Base-by-base conservation (phyloP, 208 protist genomes). In the Wallacemonas sp. region DNA sequence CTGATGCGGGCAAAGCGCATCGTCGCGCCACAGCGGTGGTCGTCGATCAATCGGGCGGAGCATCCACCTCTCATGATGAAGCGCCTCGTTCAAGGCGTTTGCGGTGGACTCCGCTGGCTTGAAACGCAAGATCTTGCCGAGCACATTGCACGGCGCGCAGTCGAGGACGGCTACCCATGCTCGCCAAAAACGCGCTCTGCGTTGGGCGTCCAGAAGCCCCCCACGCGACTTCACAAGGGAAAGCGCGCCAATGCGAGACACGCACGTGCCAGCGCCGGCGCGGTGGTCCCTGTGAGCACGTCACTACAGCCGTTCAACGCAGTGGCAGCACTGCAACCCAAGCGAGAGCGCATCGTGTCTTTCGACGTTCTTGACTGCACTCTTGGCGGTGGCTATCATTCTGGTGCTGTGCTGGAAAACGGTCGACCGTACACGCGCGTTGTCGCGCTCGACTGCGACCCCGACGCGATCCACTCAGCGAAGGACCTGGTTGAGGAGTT, bases 361-460 rank as follows among this genome's bases (percentile, higher is more conserved):
- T 96, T 92, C 57, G 87, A 96, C 49, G 88, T 96, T 0, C 72
- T 96, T 20, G 91, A 96, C 63, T 96, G 91, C 72, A 94, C 91
- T 0, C 84, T 96, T 7, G 91, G 91, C 38, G 75, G 80, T 14
- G 91, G 91, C 3, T 90, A 87, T 61, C 91, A 96, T 54, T 59
- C 86, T n/a, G 85, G 87, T 1, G 87, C 87, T 8, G 69, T 94
- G 12, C 80, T 96, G 5, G 80, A 93, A 36, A 91, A 94, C 54
- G 91, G 91, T 3, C 49, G 55, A 16, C 91, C 91, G 23, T 96
- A 91, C 70, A 92, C 91, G 18, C 87, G 91, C 31, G 91, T 96
- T 31, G 81, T 94, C 4, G 91, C 87, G 4, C 65, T 96, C 61
- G 91, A 96, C 57, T 91, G 91, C 41, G 91, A 96, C 59, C 22